phyloP scores from a whole-genome alignment of 2,329 filamentous ascomycete genomes.

The Microsporum canis region DNA sequence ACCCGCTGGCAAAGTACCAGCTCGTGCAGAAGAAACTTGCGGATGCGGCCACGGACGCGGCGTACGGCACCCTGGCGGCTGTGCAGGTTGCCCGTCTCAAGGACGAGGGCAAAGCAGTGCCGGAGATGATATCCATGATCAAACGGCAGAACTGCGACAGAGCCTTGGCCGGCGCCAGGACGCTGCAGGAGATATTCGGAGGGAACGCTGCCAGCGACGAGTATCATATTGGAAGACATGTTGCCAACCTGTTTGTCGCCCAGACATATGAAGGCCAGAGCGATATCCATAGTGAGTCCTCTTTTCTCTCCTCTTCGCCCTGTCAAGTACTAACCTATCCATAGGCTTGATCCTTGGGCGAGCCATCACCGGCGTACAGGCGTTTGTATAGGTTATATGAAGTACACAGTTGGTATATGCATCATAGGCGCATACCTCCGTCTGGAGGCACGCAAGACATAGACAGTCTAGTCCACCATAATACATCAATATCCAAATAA shows the following conservation, averaged over 20 bases:
- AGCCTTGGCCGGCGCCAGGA: constrained; percentile 66
- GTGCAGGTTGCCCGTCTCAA: constrained; percentile 87
- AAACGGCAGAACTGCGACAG: constrained; percentile 96
- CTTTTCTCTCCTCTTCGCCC: constrained; percentile 19
- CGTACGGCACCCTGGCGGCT: constrained; percentile 80
- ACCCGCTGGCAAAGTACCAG: constrained; percentile 91
- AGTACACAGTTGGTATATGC: background rate
- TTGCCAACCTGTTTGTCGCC: constrained; percentile 90
- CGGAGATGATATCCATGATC: constrained; percentile 95
- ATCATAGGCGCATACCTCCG: background rate
- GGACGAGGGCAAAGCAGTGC: constrained; percentile 74
- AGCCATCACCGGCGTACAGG: constrained; percentile 64
- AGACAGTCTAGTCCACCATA: too few species aligned
- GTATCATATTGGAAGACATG: constrained; percentile 88
- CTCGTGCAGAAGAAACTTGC: constrained; percentile 96
- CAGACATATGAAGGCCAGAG: constrained; percentile 98
- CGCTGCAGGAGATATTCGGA: constrained; percentile 88
- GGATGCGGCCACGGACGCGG: constrained; percentile 80
- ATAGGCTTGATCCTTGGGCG: constrained; percentile 57
- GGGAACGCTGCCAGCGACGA: constrained; percentile 98
- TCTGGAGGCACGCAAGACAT: too few species aligned
- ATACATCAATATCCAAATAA: too few species aligned
- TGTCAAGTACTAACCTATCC: background rate
- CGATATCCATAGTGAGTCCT: constrained; percentile 78
- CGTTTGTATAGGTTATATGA: constrained; percentile 51